Percentiles rank a stretch among this genome's conserved stretches.
These are phyloP conservation scores for Achaetomiella virescens DNA, from an alignment of 495 filamentous ascomycete genomes.

Conservation along the genomic window DNA sequence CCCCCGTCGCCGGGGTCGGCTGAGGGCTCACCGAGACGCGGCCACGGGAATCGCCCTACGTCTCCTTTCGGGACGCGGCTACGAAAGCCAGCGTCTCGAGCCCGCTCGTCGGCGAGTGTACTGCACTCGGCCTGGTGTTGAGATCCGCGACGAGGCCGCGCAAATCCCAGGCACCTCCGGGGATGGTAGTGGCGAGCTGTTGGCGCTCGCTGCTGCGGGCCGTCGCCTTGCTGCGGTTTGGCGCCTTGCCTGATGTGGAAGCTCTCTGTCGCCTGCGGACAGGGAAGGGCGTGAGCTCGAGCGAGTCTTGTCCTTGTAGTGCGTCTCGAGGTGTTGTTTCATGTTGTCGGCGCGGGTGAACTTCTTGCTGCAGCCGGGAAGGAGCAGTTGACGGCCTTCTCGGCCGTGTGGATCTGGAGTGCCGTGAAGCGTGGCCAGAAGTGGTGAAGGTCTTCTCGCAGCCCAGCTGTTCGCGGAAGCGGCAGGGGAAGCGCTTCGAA, in stretches of 20 bases:
- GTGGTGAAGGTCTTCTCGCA: slow-evolving; percentile 88
- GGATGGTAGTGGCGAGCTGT: no score
- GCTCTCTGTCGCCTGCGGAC: slow-evolving; percentile 25
- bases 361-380: slow-evolving; percentile 74
- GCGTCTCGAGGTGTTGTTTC: slow-evolving; percentile 94
- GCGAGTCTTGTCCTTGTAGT: slow-evolving; percentile 55
- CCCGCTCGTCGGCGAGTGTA: slow-evolving; percentile 32
- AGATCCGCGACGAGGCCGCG: no score
- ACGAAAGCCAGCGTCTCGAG: slow-evolving; percentile 39
- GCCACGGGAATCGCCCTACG: slow-evolving; percentile 7
- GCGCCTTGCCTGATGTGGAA: slow-evolving; percentile 29
- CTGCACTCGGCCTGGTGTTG: no score
- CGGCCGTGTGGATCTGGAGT: slow-evolving; percentile 96
- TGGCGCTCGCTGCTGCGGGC: slow-evolving; percentile 3
- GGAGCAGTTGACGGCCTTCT: slow-evolving; percentile 85
- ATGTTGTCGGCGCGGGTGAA: slow-evolving; percentile 98
- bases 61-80: slow-evolving; percentile 36
- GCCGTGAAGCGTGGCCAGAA: slow-evolving; percentile 90
- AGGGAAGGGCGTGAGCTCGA: slow-evolving; percentile 23
- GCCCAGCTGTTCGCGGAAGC: slow-evolving; percentile 56
- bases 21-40: not conserved
- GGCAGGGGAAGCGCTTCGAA: slow-evolving; percentile 60
- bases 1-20: no score
- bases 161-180: no score
- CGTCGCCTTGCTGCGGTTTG: slow-evolving; percentile 18